Evolutionary conservation across 352 stramenopile species (phyloP), one percentile per base, ranked within the genome.

Genomic region (Globisporangium radiosum): DNA sequence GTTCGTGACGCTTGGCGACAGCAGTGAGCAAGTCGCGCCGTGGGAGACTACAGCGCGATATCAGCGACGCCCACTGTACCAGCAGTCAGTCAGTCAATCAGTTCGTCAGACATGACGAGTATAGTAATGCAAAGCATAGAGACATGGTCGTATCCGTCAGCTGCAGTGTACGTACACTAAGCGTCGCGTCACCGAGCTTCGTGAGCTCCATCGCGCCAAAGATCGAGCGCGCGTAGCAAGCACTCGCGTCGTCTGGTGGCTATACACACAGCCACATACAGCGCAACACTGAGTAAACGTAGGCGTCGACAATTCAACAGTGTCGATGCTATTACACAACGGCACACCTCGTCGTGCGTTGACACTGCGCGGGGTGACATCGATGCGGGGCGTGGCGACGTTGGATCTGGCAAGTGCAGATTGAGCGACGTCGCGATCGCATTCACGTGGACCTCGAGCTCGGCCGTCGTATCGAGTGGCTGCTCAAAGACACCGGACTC

Each of bases 121-220:
- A 33, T 33, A 33, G 25, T 2, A 2, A 33, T 33, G 25, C 25
- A 33, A 33, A 33, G 25, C 25, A 33, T 33, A 33, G 25, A 33
- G 25, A 3, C 25, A 33, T 33, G 25, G 25, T 33, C 25, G 25
- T 33, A 47, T 8, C 7, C 36, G 33, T 39, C 33, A 47, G 38
- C 37, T 36, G 17, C 17, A 54, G 40, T n/a, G 38, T 25, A 71
- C 75, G 51, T 39, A 88, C 77, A 55, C 85, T 79, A 0, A 88
- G 68, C 14, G 76, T 52, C 7, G 81, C 69, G 13, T 81, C 67
- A 0, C 64, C 54, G 4, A 90, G 65, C 10, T 71, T 64, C 45
- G 77, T 80, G 7, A 87, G 37, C 6, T 85, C 75, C 40, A 85
- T 60, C 7, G 69, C 56, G 11, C 64, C 72, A 62, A 90, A 85